Base-by-base conservation (phyloP, 78 protist species). In the Chrysochromulina parva region DNA sequence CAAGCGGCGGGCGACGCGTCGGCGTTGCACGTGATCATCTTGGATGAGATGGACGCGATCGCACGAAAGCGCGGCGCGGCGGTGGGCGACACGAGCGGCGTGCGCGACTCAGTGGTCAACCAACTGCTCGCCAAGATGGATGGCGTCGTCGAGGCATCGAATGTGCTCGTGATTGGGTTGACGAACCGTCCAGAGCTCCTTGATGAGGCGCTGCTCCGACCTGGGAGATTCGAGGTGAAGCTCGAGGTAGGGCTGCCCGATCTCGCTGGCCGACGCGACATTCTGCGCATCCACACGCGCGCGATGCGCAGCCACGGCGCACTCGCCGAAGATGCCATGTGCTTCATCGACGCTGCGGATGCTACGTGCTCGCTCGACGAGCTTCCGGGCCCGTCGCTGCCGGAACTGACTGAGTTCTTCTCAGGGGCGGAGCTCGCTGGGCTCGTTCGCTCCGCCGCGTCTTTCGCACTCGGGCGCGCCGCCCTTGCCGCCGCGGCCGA, bases 11-110 rank as follows among this genome's bases (percentile, higher is more conserved):
- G 95, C 59, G 93, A 59, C 74, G 93, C 62, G 48, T 82, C 93
- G 5, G 91, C 85, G 24, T 58, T 94, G 53, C 95, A 94, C 28
- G 84, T 94, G 17, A 94, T 94, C 57, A 87, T 94, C 57, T 67
- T 94, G n/a, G 95, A 94, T 52, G 95, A 94, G 80, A 87, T 94
- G 54, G 95, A 94, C 80, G 93, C 95, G 20, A 91, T 94, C 82
- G 73, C 76, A 28, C 52, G 65, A n/a, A 84, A 87, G 85, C 82
- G 95, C 17, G 94, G 94, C 17, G 20, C 92, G 28, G 20, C 2
- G 38, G 19, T 11, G 28, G 84, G 84, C n/a, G 84, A 74, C 26
- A 1, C 84, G 47, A 50, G 57, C 11, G 84, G 84, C 14, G 84
- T 74, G 38, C 53, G 89, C 16, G 89, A 85, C 74, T 85, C 89